A percentile compares a stretch with the other conserved stretches of the same genome.
These are phyloP conservation scores for Elsinoe batatas DNA, from an alignment of 2,329 filamentous ascomycete genomes.

Conservation along the genomic window DNA sequence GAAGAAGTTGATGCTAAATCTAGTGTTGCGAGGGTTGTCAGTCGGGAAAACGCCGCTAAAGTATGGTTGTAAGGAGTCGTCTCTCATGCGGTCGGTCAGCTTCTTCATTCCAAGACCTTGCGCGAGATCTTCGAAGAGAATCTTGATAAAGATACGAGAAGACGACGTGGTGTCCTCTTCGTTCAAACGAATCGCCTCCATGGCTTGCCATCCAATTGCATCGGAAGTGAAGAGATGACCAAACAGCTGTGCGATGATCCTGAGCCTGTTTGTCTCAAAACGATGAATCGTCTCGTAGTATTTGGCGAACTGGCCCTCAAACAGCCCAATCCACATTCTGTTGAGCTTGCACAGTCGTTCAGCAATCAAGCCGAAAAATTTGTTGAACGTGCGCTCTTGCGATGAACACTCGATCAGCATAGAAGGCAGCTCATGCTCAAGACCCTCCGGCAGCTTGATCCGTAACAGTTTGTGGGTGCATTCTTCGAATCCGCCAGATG, in stretches of 20 bases:
- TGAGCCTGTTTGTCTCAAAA: constrained; percentile 87
- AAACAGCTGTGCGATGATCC: constrained; percentile 92
- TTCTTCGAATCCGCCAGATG: constrained; percentile 90
- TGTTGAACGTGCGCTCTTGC: constrained; percentile 93
- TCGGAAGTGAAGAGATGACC: constrained; percentile 82
- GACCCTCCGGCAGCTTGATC: constrained; percentile 73
- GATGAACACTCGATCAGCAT: constrained; percentile 98
- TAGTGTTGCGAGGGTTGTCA: constrained; percentile 79
- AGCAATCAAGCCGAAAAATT: constrained; percentile 90
- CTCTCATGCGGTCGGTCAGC: constrained; percentile 64
- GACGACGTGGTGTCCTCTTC: constrained; percentile 96
- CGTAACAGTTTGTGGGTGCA: constrained; percentile 89
- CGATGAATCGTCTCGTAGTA: constrained; percentile 98
- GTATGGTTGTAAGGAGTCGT: constrained; percentile 66
- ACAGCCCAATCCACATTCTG: constrained; percentile 84
- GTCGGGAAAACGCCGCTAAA: constrained; percentile 81
- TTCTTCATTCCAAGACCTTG: constrained; percentile 79
- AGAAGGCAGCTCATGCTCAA: constrained; percentile 81
- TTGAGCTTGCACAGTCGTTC: constrained; percentile 96
- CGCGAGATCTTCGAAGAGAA: constrained; percentile 83
- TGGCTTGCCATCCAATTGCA: constrained; percentile 82
- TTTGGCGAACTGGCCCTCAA: constrained; percentile 78
- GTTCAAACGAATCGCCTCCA: constrained; percentile 78
- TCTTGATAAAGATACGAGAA: constrained; percentile 97
- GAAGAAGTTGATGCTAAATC: constrained; percentile 99